Conservation (phyloP, 139 green algal genomes). For the Chlorella sp. region DNA sequence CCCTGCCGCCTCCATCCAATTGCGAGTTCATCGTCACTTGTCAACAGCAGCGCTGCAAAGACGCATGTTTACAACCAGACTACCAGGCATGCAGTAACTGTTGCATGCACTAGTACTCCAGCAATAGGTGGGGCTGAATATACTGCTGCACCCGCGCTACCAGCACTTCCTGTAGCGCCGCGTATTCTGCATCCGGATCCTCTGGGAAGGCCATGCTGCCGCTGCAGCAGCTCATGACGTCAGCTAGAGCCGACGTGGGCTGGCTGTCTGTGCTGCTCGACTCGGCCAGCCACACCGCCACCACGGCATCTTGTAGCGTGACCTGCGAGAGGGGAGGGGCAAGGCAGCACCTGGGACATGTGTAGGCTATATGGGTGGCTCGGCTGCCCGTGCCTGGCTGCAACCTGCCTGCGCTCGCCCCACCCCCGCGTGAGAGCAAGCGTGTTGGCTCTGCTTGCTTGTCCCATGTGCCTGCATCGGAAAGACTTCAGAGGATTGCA, state of each 20-base stretch:
- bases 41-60: no score
- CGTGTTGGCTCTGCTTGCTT: no score
- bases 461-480: no score
- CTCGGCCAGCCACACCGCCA: conserved; percentile 60
- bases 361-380: no score
- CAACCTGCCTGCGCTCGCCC: no score
- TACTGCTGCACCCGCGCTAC: background rate
- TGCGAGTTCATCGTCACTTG: no score
- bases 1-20: no score
- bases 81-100: no score
- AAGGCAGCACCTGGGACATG: background rate
- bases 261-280: conserved; percentile 15
- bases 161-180: background rate
- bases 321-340: conserved; percentile 42
- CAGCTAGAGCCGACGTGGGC: background rate
- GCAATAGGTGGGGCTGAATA: background rate
- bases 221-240: background rate
- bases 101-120: conserved; percentile 1
- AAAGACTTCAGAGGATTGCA: no score
- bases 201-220: conserved; percentile 23
- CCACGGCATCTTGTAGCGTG: conserved; percentile 65
- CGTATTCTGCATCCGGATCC: conserved; percentile 45
- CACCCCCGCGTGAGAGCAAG: no score
- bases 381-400: no score
- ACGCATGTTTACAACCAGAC: no score